A percentile compares a stretch with the other conserved stretches of the same genome.
phyloP scores from a whole-genome alignment of 129 eudicot genomes.

The Rutidosis leptorrhynchoides region DNA sequence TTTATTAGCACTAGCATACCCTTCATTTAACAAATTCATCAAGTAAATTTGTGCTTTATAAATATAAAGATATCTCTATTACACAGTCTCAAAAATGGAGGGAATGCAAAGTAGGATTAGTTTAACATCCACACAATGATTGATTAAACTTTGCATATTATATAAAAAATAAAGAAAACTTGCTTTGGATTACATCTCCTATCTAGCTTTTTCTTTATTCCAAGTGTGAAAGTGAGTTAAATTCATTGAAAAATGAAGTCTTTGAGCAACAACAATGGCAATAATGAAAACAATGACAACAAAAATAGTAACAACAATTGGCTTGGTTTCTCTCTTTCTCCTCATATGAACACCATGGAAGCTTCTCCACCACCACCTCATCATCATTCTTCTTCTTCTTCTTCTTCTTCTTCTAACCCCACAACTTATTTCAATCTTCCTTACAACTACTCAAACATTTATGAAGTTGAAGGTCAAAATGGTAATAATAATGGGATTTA shows the following conservation, averaged over 20 bases:
- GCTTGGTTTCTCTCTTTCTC: conserved; percentile 85
- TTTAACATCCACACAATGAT: conserved; percentile 53
- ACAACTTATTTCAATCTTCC: conserved; percentile 38
- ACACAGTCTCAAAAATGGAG: conserved; percentile 44
- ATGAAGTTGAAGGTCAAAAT: conserved; percentile 44
- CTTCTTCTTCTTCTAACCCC: conserved; percentile 39
- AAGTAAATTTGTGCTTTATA: conserved; percentile 27
- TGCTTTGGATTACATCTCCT: conserved; percentile 27
- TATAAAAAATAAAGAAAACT: conserved; percentile 13
- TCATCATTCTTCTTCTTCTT: conserved; percentile 11
- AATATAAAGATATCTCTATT: conserved; percentile 6
- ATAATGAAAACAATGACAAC: conserved; percentile 29
- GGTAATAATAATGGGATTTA: conserved; percentile 34
- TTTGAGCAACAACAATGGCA: conserved; percentile 33
- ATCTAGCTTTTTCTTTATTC: conserved; percentile 31
- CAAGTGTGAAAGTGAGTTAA: conserved; percentile 34
- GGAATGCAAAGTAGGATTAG: conserved; percentile 37
- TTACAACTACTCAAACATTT: conserved; percentile 49
- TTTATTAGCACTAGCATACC: background rate
- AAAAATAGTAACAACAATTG: conserved; percentile 45
- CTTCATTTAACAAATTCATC: conserved; percentile 26
- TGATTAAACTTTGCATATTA: conserved; percentile 33
- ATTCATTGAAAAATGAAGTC: conserved; percentile 53
- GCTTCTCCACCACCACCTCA: conserved; percentile 19
- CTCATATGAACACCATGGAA: conserved; percentile 64